Evolutionary conservation across 106 monocot genomes (phyloP).

Genomic region (Triglochin maritima): DNA sequence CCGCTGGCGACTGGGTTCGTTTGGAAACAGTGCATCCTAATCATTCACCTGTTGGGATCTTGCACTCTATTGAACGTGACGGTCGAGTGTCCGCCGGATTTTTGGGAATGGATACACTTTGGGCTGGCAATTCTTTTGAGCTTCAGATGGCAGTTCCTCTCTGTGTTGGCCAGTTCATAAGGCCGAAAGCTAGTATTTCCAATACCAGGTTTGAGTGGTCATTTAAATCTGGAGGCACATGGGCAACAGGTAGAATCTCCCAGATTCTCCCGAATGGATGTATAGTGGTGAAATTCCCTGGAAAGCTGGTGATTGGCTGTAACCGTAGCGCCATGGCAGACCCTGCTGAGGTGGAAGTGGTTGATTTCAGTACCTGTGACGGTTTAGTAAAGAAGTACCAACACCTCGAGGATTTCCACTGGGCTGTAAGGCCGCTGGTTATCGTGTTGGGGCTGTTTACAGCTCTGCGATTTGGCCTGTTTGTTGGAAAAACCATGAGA

Average conservation of each 20-base stretch:
- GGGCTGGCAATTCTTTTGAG: constrained; percentile 43
- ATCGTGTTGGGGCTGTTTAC: constrained; percentile 57
- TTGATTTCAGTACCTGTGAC: constrained; percentile 55
- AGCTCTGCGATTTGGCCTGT: constrained; percentile 47
- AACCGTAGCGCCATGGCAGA: constrained; percentile 34
- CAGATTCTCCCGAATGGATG: constrained; percentile 76
- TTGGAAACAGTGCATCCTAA: constrained; percentile 26
- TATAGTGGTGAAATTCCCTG: constrained; percentile 67
- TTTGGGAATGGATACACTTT: constrained; percentile 55
- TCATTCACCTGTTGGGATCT: constrained; percentile 54
- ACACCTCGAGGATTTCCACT: constrained; percentile 89
- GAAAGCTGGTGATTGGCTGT: constrained; percentile 48
- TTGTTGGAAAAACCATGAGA: constrained; percentile 23
- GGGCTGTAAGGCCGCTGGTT: constrained; percentile 77
- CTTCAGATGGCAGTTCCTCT: constrained; percentile 71
- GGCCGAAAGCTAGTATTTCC: constrained; percentile 33
- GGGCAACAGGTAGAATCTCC: constrained; percentile 49
- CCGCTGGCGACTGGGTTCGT: constrained; percentile 76
- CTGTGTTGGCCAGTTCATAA: constrained; percentile 65
- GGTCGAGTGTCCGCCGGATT: constrained; percentile 53
- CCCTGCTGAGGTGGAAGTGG: constrained; percentile 62
- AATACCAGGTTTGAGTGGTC: constrained; percentile 68
- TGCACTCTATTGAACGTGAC: constrained; percentile 60
- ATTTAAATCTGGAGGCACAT: constrained; percentile 17
- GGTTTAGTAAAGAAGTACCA: constrained; percentile 75